Base-by-base conservation (phyloP, 345 rosid genomes). In the Eucalyptus pauciflora region DNA sequence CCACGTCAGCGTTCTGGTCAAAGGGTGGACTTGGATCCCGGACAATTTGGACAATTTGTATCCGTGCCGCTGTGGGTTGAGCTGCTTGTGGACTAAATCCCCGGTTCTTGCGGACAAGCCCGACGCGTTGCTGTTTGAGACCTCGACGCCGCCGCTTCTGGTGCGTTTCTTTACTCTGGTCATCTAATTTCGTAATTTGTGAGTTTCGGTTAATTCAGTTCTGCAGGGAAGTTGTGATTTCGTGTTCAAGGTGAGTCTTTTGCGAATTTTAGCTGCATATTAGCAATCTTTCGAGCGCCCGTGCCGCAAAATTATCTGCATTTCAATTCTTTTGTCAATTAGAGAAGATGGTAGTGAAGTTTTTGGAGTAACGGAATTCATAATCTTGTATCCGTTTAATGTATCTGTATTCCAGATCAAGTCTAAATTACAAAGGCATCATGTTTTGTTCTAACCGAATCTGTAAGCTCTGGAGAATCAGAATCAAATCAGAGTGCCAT, bases 11-110 rank as follows among this genome's bases (percentile, higher is more conserved):
- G 94, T 96, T 87, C 92, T 96, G 95, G 98, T 97, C 46, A 96
- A 96, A 90, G 96, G 98, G 60, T 97, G 99, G 99, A 97, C 98
- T 91, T 97, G 99, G 99, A 91, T 97, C 93, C 99, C 99, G 11
- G 97, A 97, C 92, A 96, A 96, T 94, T 91, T 97, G 95, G 98
- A 96, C 85, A 97, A 95, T 93, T 86, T 96, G 91, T 97, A 96
- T 89, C 92, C 95, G 43, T 97, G 98, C 92, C 90, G 94, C 13
- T 96, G 99, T 88, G 98, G 97, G 87, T 92, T 96, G 95, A 96
- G 94, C 89, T 97, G 99, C 92, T 90, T 96, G 92, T 97, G 99
- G 99, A 96, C 99, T 22, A 97, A 96, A 94, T 97, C 99, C 87
- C n/a, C 96, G 4, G 95, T 95, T 94, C 95, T 97, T 81, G 95